Conservation (phyloP, 768 basidiomycete genomes). For the Suillus subaureus region DNA sequence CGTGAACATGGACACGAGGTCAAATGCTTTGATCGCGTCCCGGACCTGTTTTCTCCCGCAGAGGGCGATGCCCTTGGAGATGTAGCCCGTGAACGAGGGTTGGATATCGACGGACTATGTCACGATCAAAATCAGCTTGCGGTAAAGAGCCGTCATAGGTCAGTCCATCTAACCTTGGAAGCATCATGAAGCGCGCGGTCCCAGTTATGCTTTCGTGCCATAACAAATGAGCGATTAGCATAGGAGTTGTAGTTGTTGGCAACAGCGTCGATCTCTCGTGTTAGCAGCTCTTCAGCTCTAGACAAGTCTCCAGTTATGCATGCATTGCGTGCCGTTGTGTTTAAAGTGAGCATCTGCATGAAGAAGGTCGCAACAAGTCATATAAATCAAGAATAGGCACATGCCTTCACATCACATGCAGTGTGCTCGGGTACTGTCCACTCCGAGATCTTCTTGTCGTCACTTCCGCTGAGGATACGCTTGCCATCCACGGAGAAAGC, state of each 20-base stretch:
- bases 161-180: background rate
- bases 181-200: background rate
- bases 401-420: background rate
- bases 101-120: background rate
- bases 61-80: background rate
- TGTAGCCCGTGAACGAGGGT: background rate
- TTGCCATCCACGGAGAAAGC: background rate
- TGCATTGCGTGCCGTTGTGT: background rate
- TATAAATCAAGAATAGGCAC: background rate
- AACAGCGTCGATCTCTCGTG: background rate
- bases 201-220: background rate
- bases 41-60: background rate
- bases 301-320: background rate
- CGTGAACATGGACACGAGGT: background rate
- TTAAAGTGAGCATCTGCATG: background rate
- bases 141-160: background rate
- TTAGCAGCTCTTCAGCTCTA: background rate
- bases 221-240: conserved; percentile 3
- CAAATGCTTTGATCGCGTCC: background rate
- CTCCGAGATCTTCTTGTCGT: background rate
- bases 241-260: background rate
- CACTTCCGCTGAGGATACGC: background rate
- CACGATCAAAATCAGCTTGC: background rate
- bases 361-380: background rate
- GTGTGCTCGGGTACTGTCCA: background rate